Conservation (phyloP, 768 basidiomycete genomes). For the Boletellus ananiceps region DNA sequence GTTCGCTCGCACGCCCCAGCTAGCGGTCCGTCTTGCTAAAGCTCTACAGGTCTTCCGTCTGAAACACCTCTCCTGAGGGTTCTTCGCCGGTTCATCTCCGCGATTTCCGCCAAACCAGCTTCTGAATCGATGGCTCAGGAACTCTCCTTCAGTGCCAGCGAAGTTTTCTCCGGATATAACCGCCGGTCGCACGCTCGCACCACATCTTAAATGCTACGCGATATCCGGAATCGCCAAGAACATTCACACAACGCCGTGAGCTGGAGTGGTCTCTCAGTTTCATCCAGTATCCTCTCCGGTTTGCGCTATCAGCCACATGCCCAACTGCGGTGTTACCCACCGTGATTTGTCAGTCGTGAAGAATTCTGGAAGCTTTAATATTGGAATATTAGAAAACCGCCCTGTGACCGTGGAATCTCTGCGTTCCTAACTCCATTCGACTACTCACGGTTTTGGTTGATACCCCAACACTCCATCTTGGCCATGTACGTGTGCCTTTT, state of each 20-base stretch:
- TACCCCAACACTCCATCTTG: conserved; percentile 1
- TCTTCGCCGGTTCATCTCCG: conserved; percentile 2
- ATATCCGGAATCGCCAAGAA: conserved; percentile 1
- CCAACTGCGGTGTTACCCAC: conserved; percentile 1
- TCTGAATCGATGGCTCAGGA: neutral
- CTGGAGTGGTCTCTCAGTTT: neutral
- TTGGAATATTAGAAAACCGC: conserved; percentile 2
- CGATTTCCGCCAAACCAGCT: neutral
- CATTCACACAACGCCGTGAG: neutral
- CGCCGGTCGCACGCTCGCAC: neutral
- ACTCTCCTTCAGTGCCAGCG: neutral
- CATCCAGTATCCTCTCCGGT: neutral
- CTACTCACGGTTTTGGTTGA: neutral
- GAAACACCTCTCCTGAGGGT: too few relatives aligned
- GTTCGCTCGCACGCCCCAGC: neutral
- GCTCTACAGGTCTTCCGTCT: too few relatives aligned
- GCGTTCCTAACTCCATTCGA: neutral
- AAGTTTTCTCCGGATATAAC: neutral
- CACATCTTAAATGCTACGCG: neutral
- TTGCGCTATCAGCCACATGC: neutral
- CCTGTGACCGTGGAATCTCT: conserved; percentile 2
- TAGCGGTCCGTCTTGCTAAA: too few relatives aligned
- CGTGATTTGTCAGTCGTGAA: conserved; percentile 1
- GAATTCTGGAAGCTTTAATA: conserved; percentile 3
- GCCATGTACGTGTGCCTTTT: neutral